A percentile compares a stretch with the other conserved stretches of the same genome.
Conservation (phyloP, 345 rosid genomes). For the Gossypium herbaceum region DNA sequence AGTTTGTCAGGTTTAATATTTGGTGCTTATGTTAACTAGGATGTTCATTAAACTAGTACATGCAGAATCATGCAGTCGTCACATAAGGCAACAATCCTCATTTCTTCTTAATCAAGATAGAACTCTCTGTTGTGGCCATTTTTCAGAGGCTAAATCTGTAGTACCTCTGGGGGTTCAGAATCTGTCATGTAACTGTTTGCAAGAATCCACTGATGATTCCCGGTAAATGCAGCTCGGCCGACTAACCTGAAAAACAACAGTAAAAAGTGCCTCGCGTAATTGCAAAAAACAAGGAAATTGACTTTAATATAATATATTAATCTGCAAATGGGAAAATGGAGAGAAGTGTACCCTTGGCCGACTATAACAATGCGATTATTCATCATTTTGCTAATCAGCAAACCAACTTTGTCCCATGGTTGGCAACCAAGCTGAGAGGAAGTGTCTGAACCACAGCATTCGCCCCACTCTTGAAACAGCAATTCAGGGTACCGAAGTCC, state of each 20-base stretch:
- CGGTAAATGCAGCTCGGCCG: slow-evolving; percentile 89
- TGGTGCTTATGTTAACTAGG: too few relatives aligned
- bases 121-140: neutral
- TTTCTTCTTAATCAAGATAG: neutral
- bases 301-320: neutral
- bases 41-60: neutral
- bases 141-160: neutral
- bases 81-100: neutral
- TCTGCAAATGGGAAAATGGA: neutral
- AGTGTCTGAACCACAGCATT: slow-evolving; percentile 29
- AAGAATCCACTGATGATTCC: slow-evolving; percentile 80
- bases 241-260: slow-evolving; percentile 53
- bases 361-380: slow-evolving; percentile 64
- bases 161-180: slow-evolving; percentile 77
- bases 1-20: neutral
- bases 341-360: slow-evolving; percentile 76
- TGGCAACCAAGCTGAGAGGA: slow-evolving; percentile 35
- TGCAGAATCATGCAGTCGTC: neutral
- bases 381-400: slow-evolving; percentile 69
- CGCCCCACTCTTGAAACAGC: slow-evolving; percentile 41
- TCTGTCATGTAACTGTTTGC: slow-evolving; percentile 46
- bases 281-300: neutral
- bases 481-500: slow-evolving; percentile 28
- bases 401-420: slow-evolving; percentile 36
- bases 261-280: slow-evolving; percentile 11